Percentiles rank a stretch among this genome's conserved stretches.
phyloP scores from a whole-genome alignment of 78 protist species.

The Guillardia theta region DNA sequence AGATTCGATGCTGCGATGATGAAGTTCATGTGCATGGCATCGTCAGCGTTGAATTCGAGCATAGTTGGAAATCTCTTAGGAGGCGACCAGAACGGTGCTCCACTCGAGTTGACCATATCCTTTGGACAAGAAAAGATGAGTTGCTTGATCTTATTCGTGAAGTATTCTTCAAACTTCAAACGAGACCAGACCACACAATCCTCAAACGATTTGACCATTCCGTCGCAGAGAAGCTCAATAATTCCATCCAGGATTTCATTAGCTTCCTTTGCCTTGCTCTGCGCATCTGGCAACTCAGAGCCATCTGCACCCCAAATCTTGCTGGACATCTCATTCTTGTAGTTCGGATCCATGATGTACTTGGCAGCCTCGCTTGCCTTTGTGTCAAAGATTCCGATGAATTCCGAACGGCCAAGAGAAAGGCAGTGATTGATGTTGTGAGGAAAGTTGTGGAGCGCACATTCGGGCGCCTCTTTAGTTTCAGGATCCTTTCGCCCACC shows the following conservation, averaged over 20 bases:
- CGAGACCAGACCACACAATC: slow-evolving; percentile 22
- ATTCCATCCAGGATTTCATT: background rate
- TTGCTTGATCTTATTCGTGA: background rate
- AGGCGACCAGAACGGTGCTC: slow-evolving; percentile 57
- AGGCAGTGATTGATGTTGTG: slow-evolving; percentile 9
- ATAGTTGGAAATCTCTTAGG: slow-evolving; percentile 49
- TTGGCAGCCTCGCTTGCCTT: background rate
- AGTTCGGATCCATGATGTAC: background rate
- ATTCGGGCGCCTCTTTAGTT: slow-evolving; percentile 1
- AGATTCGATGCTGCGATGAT: slow-evolving; percentile 85
- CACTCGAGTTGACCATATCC: background rate
- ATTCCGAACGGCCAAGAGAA: background rate
- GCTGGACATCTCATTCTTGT: background rate
- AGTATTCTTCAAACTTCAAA: background rate
- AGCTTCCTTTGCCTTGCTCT: background rate
- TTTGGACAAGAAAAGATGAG: background rate
- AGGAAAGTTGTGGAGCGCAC: slow-evolving; percentile 20
- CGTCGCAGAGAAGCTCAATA: background rate
- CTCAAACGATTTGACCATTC: background rate
- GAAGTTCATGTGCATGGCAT: slow-evolving; percentile 73
- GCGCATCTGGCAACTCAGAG: background rate
- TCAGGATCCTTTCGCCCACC: slow-evolving; percentile 1
- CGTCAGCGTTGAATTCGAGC: background rate
- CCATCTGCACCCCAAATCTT: background rate
- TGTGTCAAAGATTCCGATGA: background rate